These are phyloP conservation scores for Phascolomyces articulosus DNA, from an alignment of 371 early-diverging fungal species.

Conservation along the genomic window DNA sequence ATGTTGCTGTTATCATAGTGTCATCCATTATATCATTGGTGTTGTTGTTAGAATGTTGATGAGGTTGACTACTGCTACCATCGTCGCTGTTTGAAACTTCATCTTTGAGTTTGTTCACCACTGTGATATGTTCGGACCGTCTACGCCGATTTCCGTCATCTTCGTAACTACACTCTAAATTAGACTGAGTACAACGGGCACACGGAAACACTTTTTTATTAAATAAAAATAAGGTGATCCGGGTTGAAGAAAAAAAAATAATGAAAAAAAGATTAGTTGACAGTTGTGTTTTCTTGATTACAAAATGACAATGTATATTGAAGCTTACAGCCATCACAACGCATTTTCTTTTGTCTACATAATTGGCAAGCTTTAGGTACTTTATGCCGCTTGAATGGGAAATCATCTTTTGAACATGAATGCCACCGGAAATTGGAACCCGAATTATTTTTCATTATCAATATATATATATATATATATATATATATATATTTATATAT, in stretches of 20 bases:
- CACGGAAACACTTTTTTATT: conserved; percentile 20
- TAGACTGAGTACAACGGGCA: conserved; percentile 14
- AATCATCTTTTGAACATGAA: conserved; percentile 30
- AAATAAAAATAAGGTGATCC: neutral
- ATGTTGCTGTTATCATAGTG: neutral
- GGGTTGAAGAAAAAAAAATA: too few species aligned
- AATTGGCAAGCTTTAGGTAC: conserved; percentile 27
- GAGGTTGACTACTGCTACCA: neutral
- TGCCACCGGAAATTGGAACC: conserved; percentile 28
- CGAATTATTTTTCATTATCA: too few species aligned
- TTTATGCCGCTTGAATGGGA: conserved; percentile 32
- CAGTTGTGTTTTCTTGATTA: too few species aligned
- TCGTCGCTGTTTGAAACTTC: conserved; percentile 18
- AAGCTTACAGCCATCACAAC: conserved; percentile 32
- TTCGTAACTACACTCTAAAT: conserved; percentile 12
- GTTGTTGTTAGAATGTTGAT: too few species aligned
- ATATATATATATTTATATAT: neutral
- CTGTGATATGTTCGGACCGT: neutral
- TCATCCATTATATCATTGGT: neutral
- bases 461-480: neutral
- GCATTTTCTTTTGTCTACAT: conserved; percentile 32
- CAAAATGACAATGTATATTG: too few species aligned
- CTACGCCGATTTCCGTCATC: conserved; percentile 7
- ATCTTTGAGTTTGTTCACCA: too few species aligned
- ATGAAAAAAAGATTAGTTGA: too few species aligned